A percentile compares a stretch with the other conserved stretches of the same genome.
phyloP scores from a whole-genome alignment of 371 early-diverging fungal genomes.

The Smittium mucronatum region DNA sequence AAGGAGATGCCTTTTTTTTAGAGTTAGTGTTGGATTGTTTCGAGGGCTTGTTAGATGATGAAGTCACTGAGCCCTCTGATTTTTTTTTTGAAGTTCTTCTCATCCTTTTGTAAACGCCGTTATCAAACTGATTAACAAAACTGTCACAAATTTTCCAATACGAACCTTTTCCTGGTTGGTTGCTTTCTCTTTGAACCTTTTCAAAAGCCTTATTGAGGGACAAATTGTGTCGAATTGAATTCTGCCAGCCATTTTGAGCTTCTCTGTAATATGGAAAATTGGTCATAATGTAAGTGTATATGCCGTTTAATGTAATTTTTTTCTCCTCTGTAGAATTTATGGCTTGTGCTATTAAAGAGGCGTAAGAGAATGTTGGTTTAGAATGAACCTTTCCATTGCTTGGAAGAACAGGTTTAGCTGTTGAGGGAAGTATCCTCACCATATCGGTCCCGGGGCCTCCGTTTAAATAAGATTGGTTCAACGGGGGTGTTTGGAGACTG shows the following conservation, averaged over 20 bases:
- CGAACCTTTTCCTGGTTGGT: conserved; percentile 88
- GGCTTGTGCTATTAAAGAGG: conserved; percentile 78
- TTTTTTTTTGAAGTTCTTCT: conserved; percentile 32
- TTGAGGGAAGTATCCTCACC: conserved; percentile 13
- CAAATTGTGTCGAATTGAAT: conserved; percentile 93
- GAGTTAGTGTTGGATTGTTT: background rate
- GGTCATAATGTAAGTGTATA: conserved; percentile 67
- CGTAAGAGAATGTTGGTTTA: conserved; percentile 78
- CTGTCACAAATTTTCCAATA: conserved; percentile 65
- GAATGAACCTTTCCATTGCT: background rate
- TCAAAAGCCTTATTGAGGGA: conserved; percentile 90
- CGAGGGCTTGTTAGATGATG: background rate
- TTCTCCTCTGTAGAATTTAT: conserved; percentile 56
- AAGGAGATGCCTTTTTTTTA: background rate
- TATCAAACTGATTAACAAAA: conserved; percentile 40
- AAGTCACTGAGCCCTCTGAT: background rate
- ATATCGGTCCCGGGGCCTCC: conserved; percentile 7
- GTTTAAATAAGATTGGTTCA: background rate
- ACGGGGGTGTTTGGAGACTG: background rate
- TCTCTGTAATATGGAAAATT: conserved; percentile 75
- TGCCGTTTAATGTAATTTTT: conserved; percentile 69
- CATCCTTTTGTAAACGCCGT: conserved; percentile 47
- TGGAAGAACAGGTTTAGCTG: conserved; percentile 8
- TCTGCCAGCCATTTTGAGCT: conserved; percentile 81
- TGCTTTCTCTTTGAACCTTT: conserved; percentile 69